Percentiles rank a stretch among this genome's conserved stretches.
Evolutionary conservation across 176 grass and related monocot species (phyloP).

Genomic region (Oryza rufipogon): DNA sequence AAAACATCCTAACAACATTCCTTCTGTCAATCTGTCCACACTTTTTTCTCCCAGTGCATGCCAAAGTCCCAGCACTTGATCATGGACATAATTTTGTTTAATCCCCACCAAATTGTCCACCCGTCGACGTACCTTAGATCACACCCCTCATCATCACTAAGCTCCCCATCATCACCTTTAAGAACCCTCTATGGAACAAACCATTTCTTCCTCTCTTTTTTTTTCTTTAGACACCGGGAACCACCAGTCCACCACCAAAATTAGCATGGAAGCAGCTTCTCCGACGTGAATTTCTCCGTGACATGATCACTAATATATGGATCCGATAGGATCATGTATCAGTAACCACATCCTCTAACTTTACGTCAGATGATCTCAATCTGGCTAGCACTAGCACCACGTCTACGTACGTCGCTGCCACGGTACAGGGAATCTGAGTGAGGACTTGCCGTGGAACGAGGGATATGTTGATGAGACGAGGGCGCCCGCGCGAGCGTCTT

Average conservation of each 20-base stretch:
- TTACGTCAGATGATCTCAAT: no score
- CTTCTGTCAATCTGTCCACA: neutral
- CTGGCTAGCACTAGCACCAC: neutral
- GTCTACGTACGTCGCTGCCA: neutral
- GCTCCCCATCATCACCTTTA: constrained; percentile 26
- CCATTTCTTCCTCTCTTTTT: neutral
- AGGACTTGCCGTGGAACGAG: constrained; percentile 52
- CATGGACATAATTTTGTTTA: constrained; percentile 30
- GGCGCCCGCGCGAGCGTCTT: neutral
- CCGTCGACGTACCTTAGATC: constrained; percentile 53
- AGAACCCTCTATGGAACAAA: neutral
- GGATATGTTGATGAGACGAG: constrained; percentile 16
- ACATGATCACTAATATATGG: no score
- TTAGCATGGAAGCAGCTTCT: neutral
- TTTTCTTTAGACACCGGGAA: constrained; percentile 23
- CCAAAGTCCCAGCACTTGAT: constrained; percentile 28
- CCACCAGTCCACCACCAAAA: neutral
- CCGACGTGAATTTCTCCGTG: no score
- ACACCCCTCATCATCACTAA: constrained; percentile 50
- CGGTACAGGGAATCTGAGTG: neutral
- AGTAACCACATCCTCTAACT: no score
- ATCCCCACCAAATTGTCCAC: constrained; percentile 40
- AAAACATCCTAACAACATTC: neutral
- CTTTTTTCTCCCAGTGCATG: neutral
- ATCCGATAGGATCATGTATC: no score